Evolutionary conservation across 2,329 filamentous ascomycete species (phyloP), one percentile per base, ranked within the genome.

Genomic region (Metarhizium anisopliae): DNA sequence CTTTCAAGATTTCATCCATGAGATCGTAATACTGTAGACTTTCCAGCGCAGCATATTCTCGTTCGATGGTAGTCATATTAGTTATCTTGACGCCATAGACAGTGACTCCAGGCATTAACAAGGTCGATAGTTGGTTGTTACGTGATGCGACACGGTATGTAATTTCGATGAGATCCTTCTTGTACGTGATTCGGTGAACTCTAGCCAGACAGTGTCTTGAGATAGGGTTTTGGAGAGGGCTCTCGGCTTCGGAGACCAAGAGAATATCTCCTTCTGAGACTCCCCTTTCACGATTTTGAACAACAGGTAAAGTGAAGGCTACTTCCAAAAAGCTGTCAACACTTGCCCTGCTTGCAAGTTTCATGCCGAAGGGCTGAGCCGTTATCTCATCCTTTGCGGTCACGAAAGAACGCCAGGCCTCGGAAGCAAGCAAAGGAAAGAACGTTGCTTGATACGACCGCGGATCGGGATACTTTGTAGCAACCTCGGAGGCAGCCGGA

Each of bases 11-110:
- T 71, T 99, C 94, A 56, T 93, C 87, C 75, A 93, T 95, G 20
- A 99, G 78, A 70, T 99, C 94, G 64, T 97, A 99, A 70, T 95
- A 97, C 68, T 95, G 88, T 60, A 99, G 72, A 64, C 89, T 93
- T 72, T 91, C 88, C 35, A 99, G 74, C 0, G 94, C 90, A 56
- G 91, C 94, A 68, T 92, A 99, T 71, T 99, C 94, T 69, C 94
- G 86, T 74, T 99, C 93, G 53, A 97, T 86, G 0, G 94, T 94
- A 2, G 88, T 95, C 76, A 99, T 88, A 58, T 93, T 96, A 54
- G 91, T 90, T 61, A 99, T 85, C 66, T 95, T 95, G 56, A 89
- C 78, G 2, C 85, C 91, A 63, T 84, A 81, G 0, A 96, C 77
- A 43, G 83, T 83, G 16, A 80, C 77, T 43, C 88, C 86, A 0